phyloP scores from a whole-genome alignment of 2,329 filamentous ascomycete species.

The Neopestalotiopsis sp. region DNA sequence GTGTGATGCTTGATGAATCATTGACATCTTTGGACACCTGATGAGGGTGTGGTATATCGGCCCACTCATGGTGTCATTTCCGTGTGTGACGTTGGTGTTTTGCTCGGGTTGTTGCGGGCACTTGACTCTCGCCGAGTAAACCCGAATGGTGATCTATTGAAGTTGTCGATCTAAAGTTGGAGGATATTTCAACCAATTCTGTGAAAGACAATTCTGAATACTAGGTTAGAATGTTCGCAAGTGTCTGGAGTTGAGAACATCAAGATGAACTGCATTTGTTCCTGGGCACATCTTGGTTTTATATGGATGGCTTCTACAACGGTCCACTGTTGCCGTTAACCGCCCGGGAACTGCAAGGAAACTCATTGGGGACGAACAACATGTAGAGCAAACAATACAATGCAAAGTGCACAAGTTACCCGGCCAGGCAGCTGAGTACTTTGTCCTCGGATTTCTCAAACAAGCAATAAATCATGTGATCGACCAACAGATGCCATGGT shows the following conservation, averaged over 20 bases:
- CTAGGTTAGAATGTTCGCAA: background rate
- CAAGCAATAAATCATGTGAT: background rate
- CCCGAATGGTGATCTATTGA: too few relatives aligned
- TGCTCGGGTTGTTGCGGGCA: too few relatives aligned
- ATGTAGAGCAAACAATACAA: background rate
- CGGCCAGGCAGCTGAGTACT: background rate
- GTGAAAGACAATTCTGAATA: background rate
- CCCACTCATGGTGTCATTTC: background rate
- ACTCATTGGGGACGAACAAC: background rate
- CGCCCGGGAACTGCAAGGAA: background rate
- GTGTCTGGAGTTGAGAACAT: background rate
- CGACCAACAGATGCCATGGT: background rate
- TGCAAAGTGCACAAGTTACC: background rate
- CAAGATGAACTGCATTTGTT: background rate
- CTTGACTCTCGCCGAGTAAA: too few relatives aligned
- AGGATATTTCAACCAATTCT: too few relatives aligned
- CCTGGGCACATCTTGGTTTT: background rate
- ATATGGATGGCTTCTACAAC: background rate
- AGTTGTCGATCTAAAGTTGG: too few relatives aligned
- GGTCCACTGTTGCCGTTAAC: background rate
- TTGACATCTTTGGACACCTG: background rate
- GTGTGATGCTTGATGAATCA: background rate
- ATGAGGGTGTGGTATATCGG: background rate
- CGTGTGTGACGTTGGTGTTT: too few relatives aligned
- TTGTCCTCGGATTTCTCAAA: background rate